These are phyloP conservation scores for Lachancea mirantina DNA, from an alignment of 805 yeast species.

Conservation along the genomic window DNA sequence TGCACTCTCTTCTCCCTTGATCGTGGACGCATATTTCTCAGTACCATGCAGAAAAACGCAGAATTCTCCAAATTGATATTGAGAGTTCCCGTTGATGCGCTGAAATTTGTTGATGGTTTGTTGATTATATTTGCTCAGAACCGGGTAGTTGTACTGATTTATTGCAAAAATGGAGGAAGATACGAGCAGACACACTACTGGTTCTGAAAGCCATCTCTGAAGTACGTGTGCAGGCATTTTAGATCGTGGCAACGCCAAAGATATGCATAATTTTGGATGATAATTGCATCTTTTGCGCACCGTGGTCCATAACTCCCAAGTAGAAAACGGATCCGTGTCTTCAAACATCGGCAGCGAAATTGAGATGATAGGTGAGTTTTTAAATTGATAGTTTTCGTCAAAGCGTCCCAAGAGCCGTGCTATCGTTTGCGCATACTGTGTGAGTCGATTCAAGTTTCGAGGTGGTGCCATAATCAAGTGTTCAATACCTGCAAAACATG, in stretches of 20 bases:
- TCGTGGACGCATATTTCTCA: conserved; percentile 33
- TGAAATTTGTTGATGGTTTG: conserved; percentile 36
- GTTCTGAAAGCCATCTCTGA: conserved; percentile 63
- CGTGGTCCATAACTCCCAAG: conserved; percentile 74
- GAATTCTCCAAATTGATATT: conserved; percentile 21
- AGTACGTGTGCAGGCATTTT: conserved; percentile 44
- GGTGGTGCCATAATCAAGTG: conserved; percentile 61
- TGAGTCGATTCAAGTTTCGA: conserved; percentile 44
- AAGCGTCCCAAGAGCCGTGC: conserved; percentile 30
- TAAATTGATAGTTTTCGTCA: conserved; percentile 19
- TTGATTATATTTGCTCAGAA: conserved; percentile 53
- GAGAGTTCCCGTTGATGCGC: conserved; percentile 36
- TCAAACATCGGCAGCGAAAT: conserved; percentile 46
- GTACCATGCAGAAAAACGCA: conserved; percentile 48
- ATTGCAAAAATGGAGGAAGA: conserved; percentile 51
- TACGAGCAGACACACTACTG: conserved; percentile 49
- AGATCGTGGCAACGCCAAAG: conserved; percentile 63
- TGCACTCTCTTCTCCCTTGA: conserved; percentile 34
- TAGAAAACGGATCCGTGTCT: conserved; percentile 46
- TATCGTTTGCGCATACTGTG: conserved; percentile 41
- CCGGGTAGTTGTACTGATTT: conserved; percentile 59
- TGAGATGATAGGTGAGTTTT: conserved; percentile 34
- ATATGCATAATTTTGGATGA: conserved; percentile 54
- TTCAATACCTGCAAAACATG: conserved; percentile 50
- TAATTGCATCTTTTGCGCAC: conserved; percentile 51